Conservation (phyloP, 2,329 filamentous ascomycete species). For the Periconia digitata region DNA sequence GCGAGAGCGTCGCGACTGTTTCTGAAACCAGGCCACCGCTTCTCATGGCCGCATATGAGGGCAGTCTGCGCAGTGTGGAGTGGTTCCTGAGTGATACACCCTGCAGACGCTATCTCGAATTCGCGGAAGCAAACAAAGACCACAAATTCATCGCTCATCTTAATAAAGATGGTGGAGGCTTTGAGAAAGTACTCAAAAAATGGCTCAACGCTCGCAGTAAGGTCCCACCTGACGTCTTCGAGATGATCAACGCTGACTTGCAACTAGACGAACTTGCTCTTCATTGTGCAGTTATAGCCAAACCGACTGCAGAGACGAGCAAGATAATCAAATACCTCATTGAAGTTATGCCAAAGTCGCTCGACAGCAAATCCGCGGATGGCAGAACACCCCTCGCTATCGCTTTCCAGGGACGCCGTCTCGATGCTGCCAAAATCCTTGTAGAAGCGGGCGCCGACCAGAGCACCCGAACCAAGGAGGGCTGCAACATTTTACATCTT, state of each 20-base stretch:
- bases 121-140: constrained; percentile 62
- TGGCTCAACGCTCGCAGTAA: constrained; percentile 65
- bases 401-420: constrained; percentile 61
- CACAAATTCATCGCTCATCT: constrained; percentile 66
- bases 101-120: constrained; percentile 67
- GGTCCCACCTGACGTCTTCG: constrained; percentile 23
- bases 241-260: constrained; percentile 10
- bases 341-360: constrained; percentile 59
- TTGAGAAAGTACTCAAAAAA: constrained; percentile 63
- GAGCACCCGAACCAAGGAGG: constrained; percentile 60
- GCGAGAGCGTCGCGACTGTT: constrained; percentile 17
- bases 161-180: constrained; percentile 60
- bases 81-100: constrained; percentile 78
- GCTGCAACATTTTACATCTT: constrained; percentile 70
- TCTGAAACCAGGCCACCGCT: constrained; percentile 57
- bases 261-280: constrained; percentile 62
- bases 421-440: constrained; percentile 61
- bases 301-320: constrained; percentile 45
- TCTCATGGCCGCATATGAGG: constrained; percentile 58
- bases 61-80: constrained; percentile 68
- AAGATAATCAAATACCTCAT: constrained; percentile 67
- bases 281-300: constrained; percentile 57
- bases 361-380: constrained; percentile 61
- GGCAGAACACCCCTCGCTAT: constrained; percentile 69
- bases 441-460: constrained; percentile 71